These are phyloP conservation scores for Porodaedalea pini DNA, from an alignment of 1,284 basidiomycete genomes.

Conservation along the genomic window DNA sequence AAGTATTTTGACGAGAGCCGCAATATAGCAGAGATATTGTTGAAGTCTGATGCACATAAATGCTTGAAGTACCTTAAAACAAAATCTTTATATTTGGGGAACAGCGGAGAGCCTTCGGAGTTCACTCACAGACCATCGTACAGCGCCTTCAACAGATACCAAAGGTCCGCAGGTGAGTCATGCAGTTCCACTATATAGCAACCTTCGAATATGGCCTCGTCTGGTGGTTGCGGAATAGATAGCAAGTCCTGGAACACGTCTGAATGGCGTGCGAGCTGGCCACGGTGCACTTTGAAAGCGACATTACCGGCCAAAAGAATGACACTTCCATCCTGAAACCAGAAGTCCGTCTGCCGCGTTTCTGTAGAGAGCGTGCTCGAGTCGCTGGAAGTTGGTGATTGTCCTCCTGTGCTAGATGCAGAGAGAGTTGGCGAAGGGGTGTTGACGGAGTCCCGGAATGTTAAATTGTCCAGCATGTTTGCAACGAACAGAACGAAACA, in stretches of 20 bases:
- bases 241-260: slow-evolving; percentile 66
- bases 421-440: not conserved
- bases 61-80: slow-evolving; percentile 38
- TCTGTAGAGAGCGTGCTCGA: slow-evolving; percentile 1
- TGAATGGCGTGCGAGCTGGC: slow-evolving; percentile 67
- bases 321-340: slow-evolving; percentile 70
- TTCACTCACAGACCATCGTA: slow-evolving; percentile 47
- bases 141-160: slow-evolving; percentile 58
- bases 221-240: slow-evolving; percentile 52
- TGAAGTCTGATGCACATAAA: slow-evolving; percentile 50
- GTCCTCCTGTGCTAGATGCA: not conserved
- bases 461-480: not conserved
- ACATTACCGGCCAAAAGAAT: slow-evolving; percentile 52
- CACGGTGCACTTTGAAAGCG: slow-evolving; percentile 69
- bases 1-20: slow-evolving; percentile 69
- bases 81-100: slow-evolving; percentile 17
- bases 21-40: slow-evolving; percentile 53
- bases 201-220: slow-evolving; percentile 43
- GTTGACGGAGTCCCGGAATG: not conserved
- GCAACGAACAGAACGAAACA: not conserved
- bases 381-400: not conserved
- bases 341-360: slow-evolving; percentile 45
- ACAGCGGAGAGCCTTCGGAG: not conserved
- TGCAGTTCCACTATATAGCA: slow-evolving; percentile 50
- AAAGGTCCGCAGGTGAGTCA: slow-evolving; percentile 55